Conservation (phyloP, 768 basidiomycete species). For the Boletellus ananiceps region DNA sequence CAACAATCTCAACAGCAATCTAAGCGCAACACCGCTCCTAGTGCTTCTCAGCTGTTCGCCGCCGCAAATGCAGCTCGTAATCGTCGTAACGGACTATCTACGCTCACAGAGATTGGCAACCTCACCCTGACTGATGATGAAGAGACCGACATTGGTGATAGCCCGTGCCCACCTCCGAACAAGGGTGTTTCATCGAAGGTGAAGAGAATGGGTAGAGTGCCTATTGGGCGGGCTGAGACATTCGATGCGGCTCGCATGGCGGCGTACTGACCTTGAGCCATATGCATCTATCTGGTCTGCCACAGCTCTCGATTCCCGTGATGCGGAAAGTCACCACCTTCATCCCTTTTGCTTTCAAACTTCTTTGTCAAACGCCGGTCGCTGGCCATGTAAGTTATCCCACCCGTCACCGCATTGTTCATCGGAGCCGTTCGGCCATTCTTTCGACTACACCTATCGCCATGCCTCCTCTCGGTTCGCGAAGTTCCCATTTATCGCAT, state of each 20-base stretch:
- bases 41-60: slow-evolving; percentile 55
- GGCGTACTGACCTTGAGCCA: slow-evolving; percentile 33
- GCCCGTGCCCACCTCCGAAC: slow-evolving; percentile 80
- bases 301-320: slow-evolving; percentile 1
- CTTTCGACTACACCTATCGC: slow-evolving; percentile 9
- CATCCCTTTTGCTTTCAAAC: slow-evolving; percentile 4
- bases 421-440: slow-evolving; percentile 2
- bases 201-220: slow-evolving; percentile 49
- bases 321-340: not conserved
- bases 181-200: slow-evolving; percentile 52
- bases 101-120: slow-evolving; percentile 66
- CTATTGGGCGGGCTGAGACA: slow-evolving; percentile 61
- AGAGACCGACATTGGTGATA: slow-evolving; percentile 76
- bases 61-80: slow-evolving; percentile 65
- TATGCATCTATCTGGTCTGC: not conserved
- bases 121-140: slow-evolving; percentile 65
- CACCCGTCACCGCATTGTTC: not conserved
- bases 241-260: slow-evolving; percentile 60
- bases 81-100: slow-evolving; percentile 56
- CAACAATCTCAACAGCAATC: slow-evolving; percentile 38
- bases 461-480: slow-evolving; percentile 11
- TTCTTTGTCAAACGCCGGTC: slow-evolving; percentile 2
- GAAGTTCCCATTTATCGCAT: slow-evolving; percentile 10
- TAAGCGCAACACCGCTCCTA: slow-evolving; percentile 68
- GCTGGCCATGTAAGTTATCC: slow-evolving; percentile 11